These are phyloP conservation scores for Macadamia integrifolia DNA, from an alignment of 164 flowering plant species.

Conservation along the genomic window DNA sequence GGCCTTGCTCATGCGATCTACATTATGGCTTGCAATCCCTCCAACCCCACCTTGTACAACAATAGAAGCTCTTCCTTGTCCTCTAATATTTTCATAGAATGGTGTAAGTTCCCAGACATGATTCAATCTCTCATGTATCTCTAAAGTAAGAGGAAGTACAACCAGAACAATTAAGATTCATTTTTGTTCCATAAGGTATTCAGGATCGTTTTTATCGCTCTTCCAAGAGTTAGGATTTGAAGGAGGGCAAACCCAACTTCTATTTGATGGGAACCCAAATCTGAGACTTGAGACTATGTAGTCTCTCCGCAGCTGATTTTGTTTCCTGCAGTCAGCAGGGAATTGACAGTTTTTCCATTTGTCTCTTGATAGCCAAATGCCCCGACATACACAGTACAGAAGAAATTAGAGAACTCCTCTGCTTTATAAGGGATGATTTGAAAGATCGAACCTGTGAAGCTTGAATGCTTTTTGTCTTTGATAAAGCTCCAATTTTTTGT, in stretches of 20 bases:
- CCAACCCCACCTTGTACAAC: too few species aligned
- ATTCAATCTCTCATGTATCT: too few species aligned
- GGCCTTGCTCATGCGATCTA: too few species aligned
- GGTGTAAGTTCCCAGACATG: too few species aligned
- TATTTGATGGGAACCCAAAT: slow-evolving; percentile 31
- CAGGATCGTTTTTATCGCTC: slow-evolving; percentile 31
- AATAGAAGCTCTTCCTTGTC: too few species aligned
- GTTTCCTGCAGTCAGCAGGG: slow-evolving; percentile 41
- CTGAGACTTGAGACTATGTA: slow-evolving; percentile 25
- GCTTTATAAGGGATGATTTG: slow-evolving; percentile 31
- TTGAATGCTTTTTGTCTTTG: slow-evolving; percentile 38
- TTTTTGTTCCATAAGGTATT: background rate
- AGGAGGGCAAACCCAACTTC: slow-evolving; percentile 26
- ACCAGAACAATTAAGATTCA: too few species aligned
- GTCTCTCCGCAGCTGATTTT: slow-evolving; percentile 27
- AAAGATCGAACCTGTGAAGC: slow-evolving; percentile 39
- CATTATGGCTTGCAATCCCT: too few species aligned
- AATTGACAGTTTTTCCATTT: slow-evolving; percentile 28
- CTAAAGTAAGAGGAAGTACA: too few species aligned
- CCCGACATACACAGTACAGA: slow-evolving; percentile 45
- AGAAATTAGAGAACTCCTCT: slow-evolving; percentile 39
- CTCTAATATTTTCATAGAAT: too few species aligned
- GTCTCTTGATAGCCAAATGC: slow-evolving; percentile 35
- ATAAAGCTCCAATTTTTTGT: slow-evolving; percentile 34
- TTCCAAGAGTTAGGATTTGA: slow-evolving; percentile 43